phyloP scores from a whole-genome alignment of 2,329 filamentous ascomycete species.

The Pyrenophora seminiperda region DNA sequence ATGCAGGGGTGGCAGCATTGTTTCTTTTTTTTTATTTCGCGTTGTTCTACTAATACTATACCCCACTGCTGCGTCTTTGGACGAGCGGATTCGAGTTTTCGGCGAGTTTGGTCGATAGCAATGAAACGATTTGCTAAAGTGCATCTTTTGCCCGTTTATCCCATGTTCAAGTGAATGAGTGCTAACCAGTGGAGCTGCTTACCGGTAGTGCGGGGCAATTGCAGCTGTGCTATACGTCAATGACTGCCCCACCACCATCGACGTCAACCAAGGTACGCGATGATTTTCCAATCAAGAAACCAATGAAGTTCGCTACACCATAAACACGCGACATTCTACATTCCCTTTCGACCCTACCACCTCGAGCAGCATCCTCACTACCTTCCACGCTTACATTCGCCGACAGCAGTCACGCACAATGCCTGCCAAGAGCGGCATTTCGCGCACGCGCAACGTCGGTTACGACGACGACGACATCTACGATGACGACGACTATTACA shows the following conservation, averaged over 20 bases:
- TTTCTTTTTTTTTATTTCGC: conserved; percentile 7
- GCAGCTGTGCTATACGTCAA: conserved; percentile 14
- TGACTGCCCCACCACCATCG: conserved; percentile 19
- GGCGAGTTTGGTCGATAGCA: conserved; percentile 3
- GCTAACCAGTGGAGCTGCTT: background rate
- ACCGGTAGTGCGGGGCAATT: conserved; percentile 29
- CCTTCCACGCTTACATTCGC: background rate
- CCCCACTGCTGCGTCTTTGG: conserved; percentile 33
- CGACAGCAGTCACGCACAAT: conserved; percentile 14
- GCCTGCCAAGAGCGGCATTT: conserved; percentile 47
- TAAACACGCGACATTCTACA: background rate
- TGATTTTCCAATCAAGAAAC: conserved; percentile 1
- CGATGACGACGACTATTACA: conserved; percentile 54
- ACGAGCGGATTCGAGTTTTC: conserved; percentile 18
- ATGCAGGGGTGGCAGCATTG: conserved; percentile 9
- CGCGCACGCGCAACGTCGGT: conserved; percentile 54
- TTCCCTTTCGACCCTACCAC: background rate
- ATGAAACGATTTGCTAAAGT: background rate
- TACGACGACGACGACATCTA: conserved; percentile 60
- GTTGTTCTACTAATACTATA: conserved; percentile 42
- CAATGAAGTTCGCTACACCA: no score
- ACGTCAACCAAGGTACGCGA: conserved; percentile 12
- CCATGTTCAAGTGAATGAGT: background rate
- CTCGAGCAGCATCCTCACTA: background rate
- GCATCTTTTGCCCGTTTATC: background rate